Base-by-base conservation (phyloP, 306 rosid genomes). In the Canavalia ensiformis region DNA sequence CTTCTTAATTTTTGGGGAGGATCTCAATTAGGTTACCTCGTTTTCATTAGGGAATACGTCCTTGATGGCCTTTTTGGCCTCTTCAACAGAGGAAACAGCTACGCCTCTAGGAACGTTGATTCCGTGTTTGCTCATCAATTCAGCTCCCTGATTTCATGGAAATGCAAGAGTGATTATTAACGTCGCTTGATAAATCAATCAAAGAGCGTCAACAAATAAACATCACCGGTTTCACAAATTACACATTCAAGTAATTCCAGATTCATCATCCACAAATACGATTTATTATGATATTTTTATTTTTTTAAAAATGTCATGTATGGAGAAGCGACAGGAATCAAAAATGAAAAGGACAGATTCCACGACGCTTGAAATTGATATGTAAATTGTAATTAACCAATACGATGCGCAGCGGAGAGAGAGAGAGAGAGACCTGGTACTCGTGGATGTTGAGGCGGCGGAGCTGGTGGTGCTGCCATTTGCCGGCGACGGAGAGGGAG, bases 391-490 rank as follows among this genome's bases (percentile, higher is more conserved):
- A 51, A 70, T 47, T 0, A 60, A 74, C 11, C 34, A 6, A 51
- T 6, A 65, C 18, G 3, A 18, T 11, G 42, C 7, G 0, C 1
- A 4, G 54, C 1, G 7, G 3, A 49, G 33, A 8, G 4, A 46
- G 30, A 18, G 44, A 63, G n/a, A 6, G 29, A 29, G 47, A 29
- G 29, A 96, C 98, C 99, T 96, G 99, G 73, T 92, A 96, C 87
- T 96, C 99, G 82, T 95, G 99, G 84, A 95, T 85, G 90, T 93
- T 93, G 86, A 95, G 99, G 82, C 97, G 98, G 86, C 99, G 99
- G 88, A 95, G 97, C 87, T 95, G 99, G 76, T 96, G 90, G 57
- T 90, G 97, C 87, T 93, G 99, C 94, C 94, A 93, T 79, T 87
- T 91, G 3, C 98, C 99, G 72, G 98, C 96, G 83, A 93, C 68